Conservation (phyloP, 805 yeast genomes). For the Hanseniaspora jakobsenii region DNA sequence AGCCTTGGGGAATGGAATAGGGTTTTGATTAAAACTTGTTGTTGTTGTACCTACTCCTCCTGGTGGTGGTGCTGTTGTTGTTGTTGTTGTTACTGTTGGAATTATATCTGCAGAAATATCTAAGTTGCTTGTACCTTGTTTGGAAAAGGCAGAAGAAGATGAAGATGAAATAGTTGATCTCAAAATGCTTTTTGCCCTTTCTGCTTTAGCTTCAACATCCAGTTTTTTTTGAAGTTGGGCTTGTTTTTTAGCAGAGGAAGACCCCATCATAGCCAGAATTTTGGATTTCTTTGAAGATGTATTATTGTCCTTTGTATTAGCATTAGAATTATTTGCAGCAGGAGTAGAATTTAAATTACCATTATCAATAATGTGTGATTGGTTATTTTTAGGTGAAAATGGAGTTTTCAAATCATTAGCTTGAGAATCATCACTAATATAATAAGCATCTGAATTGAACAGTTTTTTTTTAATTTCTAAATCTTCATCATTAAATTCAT, state of each 20-base stretch:
- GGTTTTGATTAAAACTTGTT: neutral
- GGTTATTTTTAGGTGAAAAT: too few relatives aligned
- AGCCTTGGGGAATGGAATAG: conserved; percentile 11
- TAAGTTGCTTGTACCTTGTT: neutral
- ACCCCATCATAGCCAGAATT: conserved; percentile 14
- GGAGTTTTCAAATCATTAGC: too few relatives aligned
- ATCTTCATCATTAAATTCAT: conserved; percentile 1
- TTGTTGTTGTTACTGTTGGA: neutral
- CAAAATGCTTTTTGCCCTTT: neutral
- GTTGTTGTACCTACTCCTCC: neutral
- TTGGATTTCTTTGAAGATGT: conserved; percentile 7
- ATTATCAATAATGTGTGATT: too few relatives aligned
- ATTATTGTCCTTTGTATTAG: neutral
- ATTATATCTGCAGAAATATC: neutral
- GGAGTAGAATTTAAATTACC: conserved; percentile 9
- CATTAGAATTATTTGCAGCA: neutral
- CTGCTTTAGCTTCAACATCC: neutral
- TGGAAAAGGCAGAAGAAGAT: neutral
- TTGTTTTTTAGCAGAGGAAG: conserved; percentile 10
- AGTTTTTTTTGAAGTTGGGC: conserved; percentile 1
- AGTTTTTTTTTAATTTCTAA: neutral
- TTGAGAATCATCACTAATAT: too few relatives aligned
- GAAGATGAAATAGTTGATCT: neutral
- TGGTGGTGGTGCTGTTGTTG: too few relatives aligned
- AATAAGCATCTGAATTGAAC: neutral